Conservation (phyloP, 2,329 filamentous ascomycete genomes). For the Alternaria solani region DNA sequence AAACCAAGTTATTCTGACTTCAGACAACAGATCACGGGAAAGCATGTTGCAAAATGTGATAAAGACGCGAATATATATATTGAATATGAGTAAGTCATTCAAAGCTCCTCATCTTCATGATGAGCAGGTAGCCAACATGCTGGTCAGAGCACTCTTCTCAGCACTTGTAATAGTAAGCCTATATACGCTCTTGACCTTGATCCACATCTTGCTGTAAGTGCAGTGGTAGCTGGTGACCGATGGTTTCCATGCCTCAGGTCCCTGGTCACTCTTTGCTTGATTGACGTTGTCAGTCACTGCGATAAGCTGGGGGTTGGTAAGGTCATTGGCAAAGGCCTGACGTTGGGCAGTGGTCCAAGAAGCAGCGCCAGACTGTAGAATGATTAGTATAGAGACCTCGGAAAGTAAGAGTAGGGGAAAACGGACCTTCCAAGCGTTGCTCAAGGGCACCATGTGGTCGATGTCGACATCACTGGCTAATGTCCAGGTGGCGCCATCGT, state of each 20-base stretch:
- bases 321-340: constrained; percentile 77
- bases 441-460: constrained; percentile 82
- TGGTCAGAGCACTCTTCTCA: constrained; percentile 73
- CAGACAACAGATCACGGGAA: not conserved
- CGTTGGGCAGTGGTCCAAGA: constrained; percentile 74
- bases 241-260: constrained; percentile 80
- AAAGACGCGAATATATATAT: not conserved
- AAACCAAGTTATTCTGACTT: not conserved
- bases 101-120: not conserved
- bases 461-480: constrained; percentile 76
- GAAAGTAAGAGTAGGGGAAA: not conserved
- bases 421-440: constrained; percentile 77
- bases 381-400: not conserved
- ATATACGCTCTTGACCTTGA: constrained; percentile 80
- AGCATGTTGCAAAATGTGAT: not conserved
- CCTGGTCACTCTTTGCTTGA: constrained; percentile 73
- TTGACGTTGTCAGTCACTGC: constrained; percentile 83
- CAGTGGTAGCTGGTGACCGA: constrained; percentile 69
- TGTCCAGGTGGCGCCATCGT: constrained; percentile 76
- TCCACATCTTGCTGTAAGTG: constrained; percentile 79
- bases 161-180: constrained; percentile 71
- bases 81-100: not conserved
- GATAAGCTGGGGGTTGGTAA: constrained; percentile 77
- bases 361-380: constrained; percentile 69
- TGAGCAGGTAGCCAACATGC: constrained; percentile 72